Evolutionary conservation across 1,139 yeast species (phyloP), one percentile per base, ranked within the genome.

Genomic region (Meyerozyma athensensis): DNA sequence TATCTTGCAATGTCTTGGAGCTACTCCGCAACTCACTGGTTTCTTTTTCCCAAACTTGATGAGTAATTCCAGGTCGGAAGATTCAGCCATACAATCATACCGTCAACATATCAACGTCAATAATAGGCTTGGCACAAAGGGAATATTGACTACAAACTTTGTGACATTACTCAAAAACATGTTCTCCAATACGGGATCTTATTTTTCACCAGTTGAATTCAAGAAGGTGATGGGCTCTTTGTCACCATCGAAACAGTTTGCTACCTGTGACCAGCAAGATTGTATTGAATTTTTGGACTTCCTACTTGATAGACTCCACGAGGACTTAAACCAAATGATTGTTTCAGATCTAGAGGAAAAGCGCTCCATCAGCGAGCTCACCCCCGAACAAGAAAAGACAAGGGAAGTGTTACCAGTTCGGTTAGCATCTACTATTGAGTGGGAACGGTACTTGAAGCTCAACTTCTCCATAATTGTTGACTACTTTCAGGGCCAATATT

Each of bases 271-370:
- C 39, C 97, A 92, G 59, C 98, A 92, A 55, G 98, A 92, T 58
- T 86, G 95, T 46, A 89, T 89, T 41, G 97, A 92, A 55, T 89
- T 89, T 54, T 68, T 92, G 45, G 86, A 85, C 38, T 89, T 87
- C 52, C 54, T 92, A 13, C 66, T 92, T 35, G 97, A 89, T 58
- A 81, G 89, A 0, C 62, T 92, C 23, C 97, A 92, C 55, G 95
- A 87, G 54, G 98, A 92, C 53, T 67, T 92, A 43, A 86, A 86
- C 52, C 81, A 80, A 47, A 76, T 78, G 61, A 59, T 58, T 3
- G 50, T 62, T 1, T 44, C 52, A 2, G 50, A 58, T 36, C 53
- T 65, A 1, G 51, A 56, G 16, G 75, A 69, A 34, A 50, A 81
- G 70, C 48, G 53, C 38, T 54, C 59, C 7, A 61, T 71, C 14